These are phyloP conservation scores for Drechslerella dactyloides DNA, from an alignment of 2,329 filamentous ascomycete genomes.

Conservation along the genomic window DNA sequence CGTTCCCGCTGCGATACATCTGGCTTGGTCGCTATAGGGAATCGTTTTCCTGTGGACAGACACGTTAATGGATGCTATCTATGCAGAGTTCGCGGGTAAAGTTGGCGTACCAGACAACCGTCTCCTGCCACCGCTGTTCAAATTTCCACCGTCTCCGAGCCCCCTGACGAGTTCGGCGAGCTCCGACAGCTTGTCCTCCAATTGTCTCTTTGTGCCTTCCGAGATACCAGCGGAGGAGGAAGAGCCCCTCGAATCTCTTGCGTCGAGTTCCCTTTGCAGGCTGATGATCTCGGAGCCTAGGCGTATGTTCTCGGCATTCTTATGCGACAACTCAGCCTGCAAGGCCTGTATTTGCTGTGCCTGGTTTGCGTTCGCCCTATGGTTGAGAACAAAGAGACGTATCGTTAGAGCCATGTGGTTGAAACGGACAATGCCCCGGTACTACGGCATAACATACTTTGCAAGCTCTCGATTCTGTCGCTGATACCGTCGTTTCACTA, in stretches of 20 bases:
- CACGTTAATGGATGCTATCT: not conserved
- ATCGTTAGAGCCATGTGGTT: not conserved
- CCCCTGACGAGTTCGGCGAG: slow-evolving; percentile 71
- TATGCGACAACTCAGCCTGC: slow-evolving; percentile 75
- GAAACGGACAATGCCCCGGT: not conserved
- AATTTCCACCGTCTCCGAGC: slow-evolving; percentile 63
- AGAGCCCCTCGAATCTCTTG: slow-evolving; percentile 65
- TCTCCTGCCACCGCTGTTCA: slow-evolving; percentile 60
- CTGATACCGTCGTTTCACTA: slow-evolving; percentile 79
- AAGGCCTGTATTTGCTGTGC: slow-evolving; percentile 77
- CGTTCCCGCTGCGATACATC: slow-evolving; percentile 14
- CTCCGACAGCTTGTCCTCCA: slow-evolving; percentile 76
- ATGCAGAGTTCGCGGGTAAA: slow-evolving; percentile 58
- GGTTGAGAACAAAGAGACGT: slow-evolving; percentile 1
- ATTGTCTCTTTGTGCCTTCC: slow-evolving; percentile 70
- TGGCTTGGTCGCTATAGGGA: slow-evolving; percentile 21
- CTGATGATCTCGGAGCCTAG: slow-evolving; percentile 73
- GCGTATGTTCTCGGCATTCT: slow-evolving; percentile 79
- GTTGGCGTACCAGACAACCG: slow-evolving; percentile 62
- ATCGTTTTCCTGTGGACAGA: slow-evolving; percentile 14
- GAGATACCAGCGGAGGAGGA: slow-evolving; percentile 73
- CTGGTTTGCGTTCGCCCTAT: slow-evolving; percentile 75
- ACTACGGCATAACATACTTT: slow-evolving; percentile 13
- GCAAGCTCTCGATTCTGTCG: slow-evolving; percentile 76
- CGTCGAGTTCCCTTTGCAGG: slow-evolving; percentile 70